These are phyloP conservation scores for Dothideomycetes sp. DNA, from an alignment of 2,329 filamentous ascomycete species.

Conservation along the genomic window DNA sequence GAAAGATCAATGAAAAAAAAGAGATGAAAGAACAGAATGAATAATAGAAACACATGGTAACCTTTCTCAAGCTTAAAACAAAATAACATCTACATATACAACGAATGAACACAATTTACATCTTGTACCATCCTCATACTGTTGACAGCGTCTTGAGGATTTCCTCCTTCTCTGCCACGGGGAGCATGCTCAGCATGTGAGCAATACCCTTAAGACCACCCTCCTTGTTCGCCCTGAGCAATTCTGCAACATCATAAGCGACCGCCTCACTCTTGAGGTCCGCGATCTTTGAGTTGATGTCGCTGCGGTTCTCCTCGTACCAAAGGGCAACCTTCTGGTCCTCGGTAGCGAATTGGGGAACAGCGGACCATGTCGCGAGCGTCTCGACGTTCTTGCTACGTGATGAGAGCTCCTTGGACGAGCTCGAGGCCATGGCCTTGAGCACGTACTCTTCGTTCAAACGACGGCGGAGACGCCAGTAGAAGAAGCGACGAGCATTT, in stretches of 20 bases:
- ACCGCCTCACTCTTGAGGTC: slow-evolving; percentile 67
- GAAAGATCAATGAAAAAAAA: not conserved
- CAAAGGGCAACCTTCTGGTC: slow-evolving; percentile 81
- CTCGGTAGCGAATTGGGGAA: slow-evolving; percentile 66
- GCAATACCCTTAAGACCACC: slow-evolving; percentile 76
- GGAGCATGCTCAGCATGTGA: slow-evolving; percentile 76
- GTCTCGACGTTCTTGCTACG: slow-evolving; percentile 53
- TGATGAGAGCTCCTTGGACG: slow-evolving; percentile 35
- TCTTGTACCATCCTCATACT: slow-evolving; percentile 25
- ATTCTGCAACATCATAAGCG: slow-evolving; percentile 58
- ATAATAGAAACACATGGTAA: not conserved
- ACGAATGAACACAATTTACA: not conserved
- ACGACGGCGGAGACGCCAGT: slow-evolving; percentile 96
- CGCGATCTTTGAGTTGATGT: slow-evolving; percentile 76
- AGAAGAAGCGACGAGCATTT: slow-evolving; percentile 93
- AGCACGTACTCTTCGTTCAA: slow-evolving; percentile 96
- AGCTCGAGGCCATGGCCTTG: slow-evolving; percentile 61
- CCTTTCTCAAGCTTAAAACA: slow-evolving; percentile 5
- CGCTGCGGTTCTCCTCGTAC: slow-evolving; percentile 92
- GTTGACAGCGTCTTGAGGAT: slow-evolving; percentile 51
- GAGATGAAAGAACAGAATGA: slow-evolving; percentile 1
- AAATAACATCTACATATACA: slow-evolving; percentile 7
- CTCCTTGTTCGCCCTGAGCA: slow-evolving; percentile 57
- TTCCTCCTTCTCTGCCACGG: slow-evolving; percentile 78
- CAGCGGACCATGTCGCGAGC: slow-evolving; percentile 73